Evolutionary conservation across 495 filamentous ascomycete genomes (phyloP), one percentile per base, ranked within the genome.

Genomic region (Cudoniella acicularis): DNA sequence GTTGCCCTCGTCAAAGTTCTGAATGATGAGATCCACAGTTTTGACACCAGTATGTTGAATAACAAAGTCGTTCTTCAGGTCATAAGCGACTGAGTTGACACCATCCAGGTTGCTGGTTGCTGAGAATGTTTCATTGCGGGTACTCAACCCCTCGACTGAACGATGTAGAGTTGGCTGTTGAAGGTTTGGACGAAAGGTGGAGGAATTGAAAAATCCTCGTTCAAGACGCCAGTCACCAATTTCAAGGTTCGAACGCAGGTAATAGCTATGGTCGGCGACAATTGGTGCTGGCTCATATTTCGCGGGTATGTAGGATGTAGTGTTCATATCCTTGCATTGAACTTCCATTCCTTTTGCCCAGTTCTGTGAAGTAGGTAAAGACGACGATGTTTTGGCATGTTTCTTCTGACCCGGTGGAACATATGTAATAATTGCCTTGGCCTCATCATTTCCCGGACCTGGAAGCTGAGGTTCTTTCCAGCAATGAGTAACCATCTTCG

Each of bases 21-120:
- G 83, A 46, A 88, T 73, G 18, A 89, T 69, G n/a, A 89, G 63
- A 58, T 87, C 83, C 27, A 88, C 79, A 4, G 78, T 69, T 26
- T 86, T 77, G 47, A 70, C 54, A 1, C 52, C 60, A 42, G 61
- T 64, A 59, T 77, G 67, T 4, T 71, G 71, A 49, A 79, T 69
- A 30, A 77, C 70, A 24, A 79, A 57, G 52, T 79, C 74, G 43
- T 80, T 67, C 25, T 69, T 70, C 0, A 77, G 46, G 21, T 85
- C 69, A 46, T 81, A 77, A 0, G 78, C 76, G 27, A 74, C 72
- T 11, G 72, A 74, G 58, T 87, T 79, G 43, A 83, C 73, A 21
- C 80, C 78, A 17, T 81, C 71, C 0, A 65, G 61, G 21, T 73
- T 61, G 3, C 67, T 56, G 52, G 61, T 61, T 43, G 69, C 49